A percentile compares a stretch with the other conserved stretches of the same genome.
Evolutionary conservation across 495 filamentous ascomycete genomes (phyloP).

Genomic region (Xylaria flabelliformis): DNA sequence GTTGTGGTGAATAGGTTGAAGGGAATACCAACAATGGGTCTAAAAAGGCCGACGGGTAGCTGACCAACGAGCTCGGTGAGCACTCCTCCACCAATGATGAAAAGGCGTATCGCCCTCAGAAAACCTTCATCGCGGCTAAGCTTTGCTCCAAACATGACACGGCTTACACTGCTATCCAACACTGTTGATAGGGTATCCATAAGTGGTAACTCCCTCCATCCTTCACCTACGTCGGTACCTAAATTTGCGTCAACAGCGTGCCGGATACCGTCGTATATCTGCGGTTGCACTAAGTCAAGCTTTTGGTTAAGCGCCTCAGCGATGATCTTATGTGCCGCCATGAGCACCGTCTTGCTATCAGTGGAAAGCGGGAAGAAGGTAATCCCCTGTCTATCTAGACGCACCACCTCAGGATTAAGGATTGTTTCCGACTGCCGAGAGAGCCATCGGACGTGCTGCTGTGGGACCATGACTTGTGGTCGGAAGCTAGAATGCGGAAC

Average conservation of each 20-base stretch:
- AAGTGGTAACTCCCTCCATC: constrained; percentile 1
- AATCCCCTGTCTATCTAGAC: constrained; percentile 4
- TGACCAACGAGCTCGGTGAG: constrained; percentile 20
- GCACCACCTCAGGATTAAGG: not conserved
- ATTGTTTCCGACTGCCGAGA: constrained; percentile 8
- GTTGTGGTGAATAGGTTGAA: not conserved
- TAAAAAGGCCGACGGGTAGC: constrained; percentile 2
- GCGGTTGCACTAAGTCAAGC: constrained; percentile 15
- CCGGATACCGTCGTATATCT: constrained; percentile 23
- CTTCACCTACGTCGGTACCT: constrained; percentile 5
- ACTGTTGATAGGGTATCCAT: not conserved
- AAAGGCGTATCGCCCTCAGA: not conserved
- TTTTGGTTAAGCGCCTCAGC: constrained; percentile 10
- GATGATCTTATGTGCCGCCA: not conserved
- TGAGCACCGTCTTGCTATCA: not conserved
- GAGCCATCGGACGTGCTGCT: constrained; percentile 15
- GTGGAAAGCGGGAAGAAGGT: not conserved
- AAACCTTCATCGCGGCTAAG: not conserved
- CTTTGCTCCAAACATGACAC: not conserved
- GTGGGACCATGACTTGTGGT: constrained; percentile 17
- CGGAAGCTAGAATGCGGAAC: constrained; percentile 11
- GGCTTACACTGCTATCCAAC: not conserved
- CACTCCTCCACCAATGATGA: constrained; percentile 12
- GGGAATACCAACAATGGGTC: constrained; percentile 9
- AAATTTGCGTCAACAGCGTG: constrained; percentile 2